Base-by-base conservation (phyloP, 331 rosid species). In the Cydonia oblonga region DNA sequence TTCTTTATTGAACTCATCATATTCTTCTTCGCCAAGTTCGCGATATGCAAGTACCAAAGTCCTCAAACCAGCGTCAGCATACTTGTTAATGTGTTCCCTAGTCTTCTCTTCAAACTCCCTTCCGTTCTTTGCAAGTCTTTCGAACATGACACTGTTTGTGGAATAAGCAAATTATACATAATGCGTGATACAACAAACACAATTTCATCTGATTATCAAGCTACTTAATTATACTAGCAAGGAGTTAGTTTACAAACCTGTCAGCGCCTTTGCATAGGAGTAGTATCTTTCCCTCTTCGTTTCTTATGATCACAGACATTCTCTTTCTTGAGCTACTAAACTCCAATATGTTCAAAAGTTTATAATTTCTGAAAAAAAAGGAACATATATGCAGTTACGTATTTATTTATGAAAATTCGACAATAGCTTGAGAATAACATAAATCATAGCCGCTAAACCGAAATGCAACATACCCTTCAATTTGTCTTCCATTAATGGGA, bases 1-100 rank as follows among this genome's bases (percentile, higher is more conserved):
- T 54, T 87, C 90, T 74, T 67, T 73, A 42, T 83, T 87, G 68
- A 95, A 95, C 28, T 80, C 74, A 46, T 54, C 20, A 76, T 86
- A 89, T 76, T 91, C 96, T 78, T 87, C 89, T 76, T 87, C 92
- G 5, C 83, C 58, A 33, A 91, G 87, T 60, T 79, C 87, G 20
- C 99, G 92, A 56, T 89, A 89, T 22, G 96, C 97, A 58, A 91
- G 88, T 67, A 95, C 84, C 82, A 95, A 81, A 9, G 97, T 91
- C 87, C 99, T 95, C 80, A 95, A 85, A 76, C 99, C 99, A 65
- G 99, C 96, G 83, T 91, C 99, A 24, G 96, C 97, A 64, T 95
- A 95, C 83, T 89, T 88, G 13, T 82, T 79, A 25, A 89, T 64
- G 71, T 95, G 96, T 74, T 79, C 75, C 79, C 59, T 87, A 38